Base-by-base conservation (phyloP, 2,329 filamentous ascomycete genomes). In the Cladosporium sp. region DNA sequence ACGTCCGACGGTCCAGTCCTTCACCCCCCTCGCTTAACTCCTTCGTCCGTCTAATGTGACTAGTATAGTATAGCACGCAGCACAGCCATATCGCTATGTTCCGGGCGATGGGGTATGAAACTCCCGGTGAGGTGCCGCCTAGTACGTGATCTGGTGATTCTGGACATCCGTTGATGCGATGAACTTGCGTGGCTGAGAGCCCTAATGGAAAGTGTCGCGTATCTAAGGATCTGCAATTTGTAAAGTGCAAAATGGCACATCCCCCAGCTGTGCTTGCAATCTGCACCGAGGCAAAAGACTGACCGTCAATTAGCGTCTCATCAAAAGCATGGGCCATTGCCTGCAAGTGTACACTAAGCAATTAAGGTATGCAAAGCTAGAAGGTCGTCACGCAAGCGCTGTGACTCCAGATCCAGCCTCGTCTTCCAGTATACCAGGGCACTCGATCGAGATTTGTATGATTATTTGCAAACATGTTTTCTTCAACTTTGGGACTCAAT, bases 241-340 rank as follows among this genome's bases (percentile, higher is more conserved):
- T 46, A 46, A 46, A 46, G 39, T 46, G 39, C 39, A 10, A 21
- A 21, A 46, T n/a, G 39, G 39, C 39, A 46, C 39, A 46, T 46
- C 39, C 39, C 39, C 39, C 39, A 46, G n/a, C 28, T 28, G 28
- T 28, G 28, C 39, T 46, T 46, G 39, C 6, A 21, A 46, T 46
- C 39, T 46, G 39, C 39, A 46, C 39, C n/a, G 39, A 23, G 39
- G 39, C 39, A 46, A 46, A 46, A 46, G 3, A 5, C 39, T 46
- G 18, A n/a, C 39, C 39, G 39, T 46, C n/a, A 11, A 21, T 32
- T 54, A 54, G 51, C 51, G 51, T 54, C 51, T 54, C 51, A 54
- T 28, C 51, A 28, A 54, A 30, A 54, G 51, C 51, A 54, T 54
- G 51, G 51, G 26, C 51, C 28, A 4, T 18, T 54, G 39, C 39